phyloP scores from a whole-genome alignment of 495 filamentous ascomycete species.

The Neurospora terricola region DNA sequence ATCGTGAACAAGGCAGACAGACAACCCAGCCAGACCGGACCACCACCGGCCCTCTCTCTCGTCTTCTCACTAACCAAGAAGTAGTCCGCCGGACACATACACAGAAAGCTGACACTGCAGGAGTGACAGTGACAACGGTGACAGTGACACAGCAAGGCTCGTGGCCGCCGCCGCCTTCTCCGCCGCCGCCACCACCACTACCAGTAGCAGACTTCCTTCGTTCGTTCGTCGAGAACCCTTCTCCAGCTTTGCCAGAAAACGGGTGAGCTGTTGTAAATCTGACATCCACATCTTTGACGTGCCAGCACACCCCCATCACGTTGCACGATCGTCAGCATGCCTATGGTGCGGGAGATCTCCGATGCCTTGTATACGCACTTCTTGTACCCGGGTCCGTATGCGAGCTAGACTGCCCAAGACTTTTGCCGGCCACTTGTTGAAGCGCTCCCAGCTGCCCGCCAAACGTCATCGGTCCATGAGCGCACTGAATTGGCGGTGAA shows the following conservation, averaged over 20 bases:
- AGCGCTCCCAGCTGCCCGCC: neutral
- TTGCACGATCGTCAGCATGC: neutral
- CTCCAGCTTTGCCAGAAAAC: neutral
- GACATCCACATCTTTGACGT: neutral
- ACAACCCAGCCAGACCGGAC: neutral
- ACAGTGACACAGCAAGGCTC: neutral
- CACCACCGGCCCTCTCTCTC: neutral
- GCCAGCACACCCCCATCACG: neutral
- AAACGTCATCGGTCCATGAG: neutral
- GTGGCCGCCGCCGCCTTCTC: neutral
- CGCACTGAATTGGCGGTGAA: neutral
- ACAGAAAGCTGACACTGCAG: neutral
- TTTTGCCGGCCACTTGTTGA: neutral
- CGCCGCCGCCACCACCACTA: neutral
- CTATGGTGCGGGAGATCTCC: neutral
- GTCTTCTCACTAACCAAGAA: neutral
- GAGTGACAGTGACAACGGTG: neutral
- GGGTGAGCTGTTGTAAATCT: neutral
- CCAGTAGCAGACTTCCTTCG: neutral
- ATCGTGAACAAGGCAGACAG: neutral
- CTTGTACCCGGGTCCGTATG: neutral
- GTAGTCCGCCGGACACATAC: neutral
- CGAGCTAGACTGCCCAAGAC: neutral
- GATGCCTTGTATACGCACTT: neutral
- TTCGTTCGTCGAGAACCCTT: neutral